Evolutionary conservation across 352 stramenopile genomes (phyloP).

Genomic region (Plasmopara muralis): DNA sequence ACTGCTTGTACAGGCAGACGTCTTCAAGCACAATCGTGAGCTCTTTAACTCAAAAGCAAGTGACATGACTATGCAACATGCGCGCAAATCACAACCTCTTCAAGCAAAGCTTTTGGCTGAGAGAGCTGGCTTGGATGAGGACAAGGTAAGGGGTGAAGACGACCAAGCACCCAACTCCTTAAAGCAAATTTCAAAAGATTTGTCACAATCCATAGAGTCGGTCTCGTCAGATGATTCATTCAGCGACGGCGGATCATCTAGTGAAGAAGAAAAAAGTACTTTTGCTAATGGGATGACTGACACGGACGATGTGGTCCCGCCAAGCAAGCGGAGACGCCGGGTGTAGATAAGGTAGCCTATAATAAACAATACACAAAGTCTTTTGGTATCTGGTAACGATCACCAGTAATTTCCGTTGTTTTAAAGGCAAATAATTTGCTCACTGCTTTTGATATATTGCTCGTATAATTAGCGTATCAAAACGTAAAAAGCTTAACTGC

Average conservation of each 20-base stretch:
- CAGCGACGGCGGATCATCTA: conserved; percentile 35
- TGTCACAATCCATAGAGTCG: conserved; percentile 11
- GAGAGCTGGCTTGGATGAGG: conserved; percentile 1
- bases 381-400: too few relatives aligned
- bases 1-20: conserved; percentile 36
- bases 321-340: conserved; percentile 27
- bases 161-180: conserved; percentile 12
- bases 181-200: conserved; percentile 9
- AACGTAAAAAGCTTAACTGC: conserved; percentile 3
- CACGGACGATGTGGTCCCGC: neutral
- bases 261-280: conserved; percentile 28
- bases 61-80: conserved; percentile 55
- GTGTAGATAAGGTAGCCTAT: conserved; percentile 2
- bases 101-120: conserved; percentile 5
- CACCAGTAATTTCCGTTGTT: too few relatives aligned
- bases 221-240: conserved; percentile 34
- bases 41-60: conserved; percentile 59
- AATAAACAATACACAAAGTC: too few relatives aligned
- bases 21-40: conserved; percentile 74
- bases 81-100: conserved; percentile 16
- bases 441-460: neutral
- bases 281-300: neutral
- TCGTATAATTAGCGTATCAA: neutral
- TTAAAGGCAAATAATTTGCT: too few relatives aligned
- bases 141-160: conserved; percentile 3